phyloP scores from a whole-genome alignment of 208 protist genomes.

The Wallacemonas collosoma region DNA sequence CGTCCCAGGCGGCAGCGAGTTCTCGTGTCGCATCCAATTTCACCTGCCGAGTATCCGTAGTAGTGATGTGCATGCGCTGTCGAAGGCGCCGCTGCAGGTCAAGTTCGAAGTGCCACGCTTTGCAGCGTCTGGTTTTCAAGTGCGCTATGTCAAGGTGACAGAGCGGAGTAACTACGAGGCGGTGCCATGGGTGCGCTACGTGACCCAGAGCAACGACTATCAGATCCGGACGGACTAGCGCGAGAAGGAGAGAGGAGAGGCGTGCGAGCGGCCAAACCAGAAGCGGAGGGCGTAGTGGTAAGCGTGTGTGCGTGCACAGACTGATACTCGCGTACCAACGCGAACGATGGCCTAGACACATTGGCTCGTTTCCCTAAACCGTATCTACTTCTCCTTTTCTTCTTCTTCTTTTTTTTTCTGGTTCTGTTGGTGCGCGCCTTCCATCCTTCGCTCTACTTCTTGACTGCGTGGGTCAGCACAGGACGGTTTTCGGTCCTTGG shows the following conservation, averaged over 20 bases:
- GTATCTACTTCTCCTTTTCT: conserved; percentile 15
- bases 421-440: neutral
- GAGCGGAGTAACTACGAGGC: conserved; percentile 97
- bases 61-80: conserved; percentile 66
- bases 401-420: conserved; percentile 17
- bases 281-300: neutral
- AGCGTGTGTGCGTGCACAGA: conserved; percentile 9
- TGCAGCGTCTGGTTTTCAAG: conserved; percentile 98
- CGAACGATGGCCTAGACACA: no score
- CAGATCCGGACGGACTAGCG: conserved; percentile 89
- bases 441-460: neutral
- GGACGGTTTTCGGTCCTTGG: no score
- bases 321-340: neutral
- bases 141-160: conserved; percentile 98
- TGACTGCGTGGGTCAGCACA: neutral
- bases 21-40: conserved; percentile 94
- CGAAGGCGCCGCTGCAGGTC: conserved; percentile 95
- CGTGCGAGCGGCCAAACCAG: no score
- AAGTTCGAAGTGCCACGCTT: conserved; percentile 99
- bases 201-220: conserved; percentile 97
- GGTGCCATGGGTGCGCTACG: conserved; percentile 99
- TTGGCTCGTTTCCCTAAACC: no score
- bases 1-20: conserved; percentile 95
- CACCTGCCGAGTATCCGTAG: conserved; percentile 94
- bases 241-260: neutral